Percentiles rank a stretch among this genome's conserved stretches.
phyloP scores from a whole-genome alignment of 352 stramenopile genomes.

The Phytophthora megakarya region DNA sequence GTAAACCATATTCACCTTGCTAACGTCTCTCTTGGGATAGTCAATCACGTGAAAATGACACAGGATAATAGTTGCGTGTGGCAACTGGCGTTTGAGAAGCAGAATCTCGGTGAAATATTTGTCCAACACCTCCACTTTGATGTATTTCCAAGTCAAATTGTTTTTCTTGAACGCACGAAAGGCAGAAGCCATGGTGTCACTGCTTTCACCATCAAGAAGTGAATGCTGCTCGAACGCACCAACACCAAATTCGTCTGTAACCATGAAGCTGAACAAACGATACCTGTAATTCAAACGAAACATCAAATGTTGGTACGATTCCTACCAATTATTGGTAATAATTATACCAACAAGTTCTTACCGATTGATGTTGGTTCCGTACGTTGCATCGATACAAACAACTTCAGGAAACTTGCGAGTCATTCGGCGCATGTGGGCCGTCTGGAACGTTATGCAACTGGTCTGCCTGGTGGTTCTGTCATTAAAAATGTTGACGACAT shows the following conservation, averaged over 20 bases:
- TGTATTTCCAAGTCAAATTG: slow-evolving; percentile 4
- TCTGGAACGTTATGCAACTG: slow-evolving; percentile 21
- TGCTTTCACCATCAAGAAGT: slow-evolving; percentile 7
- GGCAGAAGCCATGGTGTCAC: slow-evolving; percentile 1
- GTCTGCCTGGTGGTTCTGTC: neutral
- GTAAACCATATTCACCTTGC: slow-evolving; percentile 14
- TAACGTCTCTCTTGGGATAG: slow-evolving; percentile 12
- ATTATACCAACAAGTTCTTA: neutral
- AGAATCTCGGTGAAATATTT: slow-evolving; percentile 13
- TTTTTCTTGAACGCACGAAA: slow-evolving; percentile 13
- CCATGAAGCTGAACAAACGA: slow-evolving; percentile 21
- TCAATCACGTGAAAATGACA: slow-evolving; percentile 25
- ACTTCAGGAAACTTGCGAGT: slow-evolving; percentile 19
- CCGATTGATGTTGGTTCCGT: slow-evolving; percentile 18
- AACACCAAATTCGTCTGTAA: slow-evolving; percentile 18
- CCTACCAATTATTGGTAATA: neutral
- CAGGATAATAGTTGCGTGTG: slow-evolving; percentile 1
- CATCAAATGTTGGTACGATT: slow-evolving; percentile 7
- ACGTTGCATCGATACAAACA: slow-evolving; percentile 12
- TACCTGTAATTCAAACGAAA: slow-evolving; percentile 10
- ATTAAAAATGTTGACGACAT: slow-evolving; percentile 14
- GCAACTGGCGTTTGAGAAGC: neutral
- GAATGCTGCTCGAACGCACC: slow-evolving; percentile 10
- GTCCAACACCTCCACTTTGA: slow-evolving; percentile 9
- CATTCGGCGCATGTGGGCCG: slow-evolving; percentile 1